These are phyloP conservation scores for Prinsepia uniflora DNA, from an alignment of 306 rosid genomes.

Conservation along the genomic window DNA sequence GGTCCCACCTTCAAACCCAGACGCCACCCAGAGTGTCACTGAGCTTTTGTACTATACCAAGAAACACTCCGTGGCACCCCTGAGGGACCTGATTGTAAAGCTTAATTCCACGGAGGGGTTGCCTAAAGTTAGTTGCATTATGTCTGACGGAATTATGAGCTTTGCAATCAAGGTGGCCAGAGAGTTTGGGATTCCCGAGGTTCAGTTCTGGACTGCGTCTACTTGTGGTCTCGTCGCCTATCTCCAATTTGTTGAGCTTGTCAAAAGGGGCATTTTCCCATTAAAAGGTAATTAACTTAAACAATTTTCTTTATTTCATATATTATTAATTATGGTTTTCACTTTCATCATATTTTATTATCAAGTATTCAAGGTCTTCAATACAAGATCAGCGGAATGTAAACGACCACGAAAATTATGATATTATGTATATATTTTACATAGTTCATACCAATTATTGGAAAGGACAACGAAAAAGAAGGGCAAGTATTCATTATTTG, in stretches of 20 bases:
- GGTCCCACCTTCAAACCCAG: constrained; percentile 21
- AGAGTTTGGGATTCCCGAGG: constrained; percentile 23
- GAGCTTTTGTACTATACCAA: constrained; percentile 23
- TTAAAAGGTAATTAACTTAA: constrained; percentile 6
- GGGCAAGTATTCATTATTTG: too few species aligned
- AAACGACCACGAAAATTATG: too few species aligned
- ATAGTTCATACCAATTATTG: too few species aligned
- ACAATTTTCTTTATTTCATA: too few species aligned
- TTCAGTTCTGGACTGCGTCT: constrained; percentile 26
- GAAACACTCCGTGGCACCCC: constrained; percentile 18
- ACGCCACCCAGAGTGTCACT: constrained; percentile 24
- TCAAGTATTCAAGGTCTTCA: too few species aligned
- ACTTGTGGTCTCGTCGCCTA: constrained; percentile 25
- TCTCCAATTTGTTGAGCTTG: constrained; percentile 17
- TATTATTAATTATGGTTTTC: too few species aligned
- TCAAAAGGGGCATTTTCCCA: constrained; percentile 17
- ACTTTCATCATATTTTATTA: too few species aligned
- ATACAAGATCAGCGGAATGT: too few species aligned
- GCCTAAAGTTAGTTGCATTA: constrained; percentile 18
- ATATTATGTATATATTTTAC: too few species aligned
- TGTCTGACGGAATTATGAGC: constrained; percentile 23
- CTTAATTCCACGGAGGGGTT: constrained; percentile 15
- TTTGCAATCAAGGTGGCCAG: constrained; percentile 16
- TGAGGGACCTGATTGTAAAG: constrained; percentile 22
- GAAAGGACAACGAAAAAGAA: too few species aligned